These are phyloP conservation scores for Oryza australiensis DNA, from an alignment of 176 grass and related monocot genomes.

Conservation along the genomic window DNA sequence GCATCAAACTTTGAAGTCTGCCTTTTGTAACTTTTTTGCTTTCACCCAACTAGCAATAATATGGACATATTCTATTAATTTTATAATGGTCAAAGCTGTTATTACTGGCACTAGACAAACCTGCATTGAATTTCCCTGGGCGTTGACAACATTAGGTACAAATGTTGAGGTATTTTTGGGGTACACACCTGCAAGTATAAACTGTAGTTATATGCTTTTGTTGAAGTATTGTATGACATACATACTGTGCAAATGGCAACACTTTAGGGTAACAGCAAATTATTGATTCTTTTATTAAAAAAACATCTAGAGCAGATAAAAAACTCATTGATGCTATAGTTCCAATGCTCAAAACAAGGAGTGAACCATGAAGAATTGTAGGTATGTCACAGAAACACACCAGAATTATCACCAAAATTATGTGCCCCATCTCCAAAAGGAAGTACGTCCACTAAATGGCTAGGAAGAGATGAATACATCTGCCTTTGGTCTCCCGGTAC, in stretches of 20 bases:
- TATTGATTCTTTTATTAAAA: not conserved
- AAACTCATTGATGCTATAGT: conserved; percentile 3
- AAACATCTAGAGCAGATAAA: not conserved
- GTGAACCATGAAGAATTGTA: conserved; percentile 22
- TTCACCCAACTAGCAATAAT: conserved; percentile 26
- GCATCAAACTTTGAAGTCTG: not conserved
- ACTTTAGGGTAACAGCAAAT: not conserved
- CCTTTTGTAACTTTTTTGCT: conserved; percentile 27
- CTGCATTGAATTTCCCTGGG: conserved; percentile 72
- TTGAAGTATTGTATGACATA: conserved; percentile 28
- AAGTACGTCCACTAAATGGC: conserved; percentile 85
- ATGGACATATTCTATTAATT: conserved; percentile 24
- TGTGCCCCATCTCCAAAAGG: conserved; percentile 63
- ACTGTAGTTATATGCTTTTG: conserved; percentile 22
- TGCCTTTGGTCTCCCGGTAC: conserved; percentile 76
- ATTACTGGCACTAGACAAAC: conserved; percentile 47
- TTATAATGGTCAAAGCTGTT: not conserved
- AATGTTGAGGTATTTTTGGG: conserved; percentile 65
- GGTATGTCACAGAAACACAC: conserved; percentile 23
- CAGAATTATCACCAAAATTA: conserved; percentile 81
- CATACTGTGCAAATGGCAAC: conserved; percentile 12
- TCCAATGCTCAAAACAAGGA: not conserved
- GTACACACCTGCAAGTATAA: conserved; percentile 52
- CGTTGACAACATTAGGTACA: conserved; percentile 46
- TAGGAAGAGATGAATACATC: conserved; percentile 84